Conservation (phyloP, 2,329 filamentous ascomycete genomes). For the Fusarium praegraminearum region DNA sequence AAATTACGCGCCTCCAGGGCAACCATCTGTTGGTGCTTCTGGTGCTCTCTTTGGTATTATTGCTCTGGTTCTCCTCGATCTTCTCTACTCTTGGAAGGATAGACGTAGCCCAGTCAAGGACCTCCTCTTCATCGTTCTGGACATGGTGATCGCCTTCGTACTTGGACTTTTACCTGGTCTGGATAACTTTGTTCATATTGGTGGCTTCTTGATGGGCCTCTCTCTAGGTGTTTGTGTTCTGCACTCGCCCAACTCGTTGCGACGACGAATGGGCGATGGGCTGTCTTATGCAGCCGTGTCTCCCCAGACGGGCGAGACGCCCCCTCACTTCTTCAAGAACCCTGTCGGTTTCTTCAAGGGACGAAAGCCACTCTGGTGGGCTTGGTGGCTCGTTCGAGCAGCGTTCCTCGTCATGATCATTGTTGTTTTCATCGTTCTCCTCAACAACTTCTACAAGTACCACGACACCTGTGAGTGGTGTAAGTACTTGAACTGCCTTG, state of each 20-base stretch:
- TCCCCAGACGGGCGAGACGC: constrained; percentile 60
- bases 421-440: constrained; percentile 84
- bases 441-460: constrained; percentile 89
- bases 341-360: constrained; percentile 88
- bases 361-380: constrained; percentile 95
- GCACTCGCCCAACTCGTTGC: constrained; percentile 85
- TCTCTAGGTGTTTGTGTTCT: constrained; percentile 87
- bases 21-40: constrained; percentile 89
- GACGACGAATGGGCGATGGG: constrained; percentile 77
- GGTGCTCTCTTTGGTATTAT: constrained; percentile 93
- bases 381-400: constrained; percentile 90
- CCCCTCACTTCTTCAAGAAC: constrained; percentile 69
- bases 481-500: constrained; percentile 93
- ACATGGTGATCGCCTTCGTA: constrained; percentile 90
- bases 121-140: constrained; percentile 85
- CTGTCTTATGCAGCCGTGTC: constrained; percentile 78
- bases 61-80: constrained; percentile 86
- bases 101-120: constrained; percentile 83
- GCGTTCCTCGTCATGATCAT: constrained; percentile 83
- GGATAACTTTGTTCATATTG: constrained; percentile 98
- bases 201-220: constrained; percentile 93
- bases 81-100: constrained; percentile 92
- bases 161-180: constrained; percentile 90
- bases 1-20: constrained; percentile 86
- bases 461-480: constrained; percentile 87